Evolutionary conservation across 768 basidiomycete species (phyloP).

Genomic region (Serpula lacrymans): DNA sequence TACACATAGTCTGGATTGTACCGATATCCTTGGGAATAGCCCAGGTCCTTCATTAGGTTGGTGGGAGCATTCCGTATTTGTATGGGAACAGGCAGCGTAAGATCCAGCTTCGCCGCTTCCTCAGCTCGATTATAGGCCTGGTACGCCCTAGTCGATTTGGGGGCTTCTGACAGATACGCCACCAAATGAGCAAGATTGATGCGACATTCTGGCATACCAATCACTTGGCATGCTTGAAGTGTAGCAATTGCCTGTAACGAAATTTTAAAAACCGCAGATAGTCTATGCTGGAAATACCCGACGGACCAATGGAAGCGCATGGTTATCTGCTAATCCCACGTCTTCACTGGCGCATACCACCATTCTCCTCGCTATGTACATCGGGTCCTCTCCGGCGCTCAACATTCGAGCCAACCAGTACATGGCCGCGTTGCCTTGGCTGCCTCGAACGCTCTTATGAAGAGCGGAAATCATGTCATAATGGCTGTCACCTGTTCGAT

Average conservation of each 20-base stretch:
- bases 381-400: conserved; percentile 74
- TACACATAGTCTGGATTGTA: conserved; percentile 61
- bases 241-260: conserved; percentile 53
- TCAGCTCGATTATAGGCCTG: conserved; percentile 73
- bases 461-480: conserved; percentile 85
- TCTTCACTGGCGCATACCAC: conserved; percentile 85
- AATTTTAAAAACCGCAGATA: conserved; percentile 8
- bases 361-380: conserved; percentile 72
- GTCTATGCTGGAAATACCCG: not conserved
- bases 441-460: conserved; percentile 80
- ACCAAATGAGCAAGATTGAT: conserved; percentile 77
- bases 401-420: conserved; percentile 91
- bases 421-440: conserved; percentile 72
- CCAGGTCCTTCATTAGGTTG: conserved; percentile 61
- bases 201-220: conserved; percentile 83
- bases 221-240: conserved; percentile 59
- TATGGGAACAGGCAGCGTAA: conserved; percentile 61
- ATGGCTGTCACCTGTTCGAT: conserved; percentile 69
- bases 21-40: conserved; percentile 60
- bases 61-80: conserved; percentile 79
- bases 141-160: conserved; percentile 78
- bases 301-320: conserved; percentile 70
- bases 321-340: conserved; percentile 74
- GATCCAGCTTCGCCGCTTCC: conserved; percentile 51
- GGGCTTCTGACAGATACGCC: conserved; percentile 76